Percentiles rank a stretch among this genome's conserved stretches.
These are phyloP conservation scores for Tephrocybe rancida DNA, from an alignment of 768 basidiomycete genomes.

Conservation along the genomic window DNA sequence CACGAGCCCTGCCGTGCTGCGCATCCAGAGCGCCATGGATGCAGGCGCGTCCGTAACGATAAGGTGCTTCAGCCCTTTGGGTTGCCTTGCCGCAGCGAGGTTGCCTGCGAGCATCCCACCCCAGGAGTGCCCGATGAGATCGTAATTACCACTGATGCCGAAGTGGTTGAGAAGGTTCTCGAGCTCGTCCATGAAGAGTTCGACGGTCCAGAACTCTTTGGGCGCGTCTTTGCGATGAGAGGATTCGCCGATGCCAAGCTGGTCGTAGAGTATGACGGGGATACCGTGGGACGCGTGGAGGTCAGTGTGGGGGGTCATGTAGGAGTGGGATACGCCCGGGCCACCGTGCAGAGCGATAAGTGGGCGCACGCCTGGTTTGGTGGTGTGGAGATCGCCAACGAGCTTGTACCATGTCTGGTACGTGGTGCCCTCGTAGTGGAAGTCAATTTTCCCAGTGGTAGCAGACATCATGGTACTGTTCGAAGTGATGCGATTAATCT, in stretches of 20 bases:
- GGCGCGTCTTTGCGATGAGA: conserved; percentile 42
- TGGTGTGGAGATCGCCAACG: conserved; percentile 10
- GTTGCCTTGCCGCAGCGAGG: conserved; percentile 38
- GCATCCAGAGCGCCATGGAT: conserved; percentile 26
- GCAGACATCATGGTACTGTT: not conserved
- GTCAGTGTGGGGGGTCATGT: conserved; percentile 38
- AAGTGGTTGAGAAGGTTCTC: conserved; percentile 51
- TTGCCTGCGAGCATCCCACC: conserved; percentile 52
- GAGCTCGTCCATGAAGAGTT: conserved; percentile 58
- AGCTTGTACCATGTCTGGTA: conserved; percentile 20
- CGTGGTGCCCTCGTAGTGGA: conserved; percentile 13
- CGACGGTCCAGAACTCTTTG: conserved; percentile 36
- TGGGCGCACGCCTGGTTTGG: conserved; percentile 24
- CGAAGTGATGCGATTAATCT: too few relatives aligned
- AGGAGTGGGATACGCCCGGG: conserved; percentile 42
- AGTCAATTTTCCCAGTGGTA: conserved; percentile 14
- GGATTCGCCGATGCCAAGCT: conserved; percentile 48
- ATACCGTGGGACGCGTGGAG: conserved; percentile 30
- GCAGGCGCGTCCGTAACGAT: conserved; percentile 33
- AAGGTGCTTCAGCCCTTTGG: conserved; percentile 36
- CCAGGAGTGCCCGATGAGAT: conserved; percentile 59
- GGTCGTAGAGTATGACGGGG: conserved; percentile 54
- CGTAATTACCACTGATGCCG: conserved; percentile 38
- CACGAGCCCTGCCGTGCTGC: conserved; percentile 10
- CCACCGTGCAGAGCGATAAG: conserved; percentile 48